These are phyloP conservation scores for Blastobotrys indianensis DNA, from an alignment of 1,139 yeast genomes.

Conservation along the genomic window DNA sequence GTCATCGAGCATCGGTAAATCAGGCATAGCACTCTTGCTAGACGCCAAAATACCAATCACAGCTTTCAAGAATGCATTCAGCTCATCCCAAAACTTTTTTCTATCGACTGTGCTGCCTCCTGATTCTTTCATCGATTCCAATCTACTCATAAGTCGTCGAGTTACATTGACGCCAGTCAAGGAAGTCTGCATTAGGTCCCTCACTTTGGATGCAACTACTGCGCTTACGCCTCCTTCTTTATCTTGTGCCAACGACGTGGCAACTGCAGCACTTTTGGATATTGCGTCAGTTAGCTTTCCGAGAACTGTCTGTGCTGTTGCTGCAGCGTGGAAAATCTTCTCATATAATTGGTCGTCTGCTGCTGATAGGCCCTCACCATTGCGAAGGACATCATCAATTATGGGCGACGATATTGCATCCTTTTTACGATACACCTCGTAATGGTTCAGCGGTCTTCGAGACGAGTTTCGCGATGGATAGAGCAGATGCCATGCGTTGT, in stretches of 20 bases:
- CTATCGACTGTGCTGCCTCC: constrained; percentile 46
- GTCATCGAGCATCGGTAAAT: constrained; percentile 72
- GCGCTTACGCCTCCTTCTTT: constrained; percentile 31
- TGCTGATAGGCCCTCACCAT: constrained; percentile 35
- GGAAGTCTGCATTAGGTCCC: constrained; percentile 76
- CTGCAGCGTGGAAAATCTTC: constrained; percentile 66
- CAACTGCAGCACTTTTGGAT: constrained; percentile 60
- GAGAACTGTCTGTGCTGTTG: constrained; percentile 74
- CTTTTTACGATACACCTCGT: background rate
- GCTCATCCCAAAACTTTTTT: constrained; percentile 76
- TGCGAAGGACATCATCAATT: constrained; percentile 12
- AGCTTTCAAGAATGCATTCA: constrained; percentile 74
- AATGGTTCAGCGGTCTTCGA: constrained; percentile 4
- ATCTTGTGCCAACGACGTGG: constrained; percentile 32
- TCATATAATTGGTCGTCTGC: constrained; percentile 73
- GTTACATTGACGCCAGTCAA: constrained; percentile 76
- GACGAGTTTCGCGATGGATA: constrained; percentile 12
- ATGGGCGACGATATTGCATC: constrained; percentile 5
- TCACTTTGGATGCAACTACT: constrained; percentile 55
- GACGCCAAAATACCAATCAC: constrained; percentile 77
- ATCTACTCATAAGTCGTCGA: constrained; percentile 53
- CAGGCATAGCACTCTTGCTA: constrained; percentile 76
- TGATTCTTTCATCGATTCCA: constrained; percentile 47
- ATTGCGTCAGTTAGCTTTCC: constrained; percentile 74
- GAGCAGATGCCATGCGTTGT: constrained; percentile 55